Base-by-base conservation (phyloP, 768 basidiomycete species). In the Boletus rufocinnamomeus region DNA sequence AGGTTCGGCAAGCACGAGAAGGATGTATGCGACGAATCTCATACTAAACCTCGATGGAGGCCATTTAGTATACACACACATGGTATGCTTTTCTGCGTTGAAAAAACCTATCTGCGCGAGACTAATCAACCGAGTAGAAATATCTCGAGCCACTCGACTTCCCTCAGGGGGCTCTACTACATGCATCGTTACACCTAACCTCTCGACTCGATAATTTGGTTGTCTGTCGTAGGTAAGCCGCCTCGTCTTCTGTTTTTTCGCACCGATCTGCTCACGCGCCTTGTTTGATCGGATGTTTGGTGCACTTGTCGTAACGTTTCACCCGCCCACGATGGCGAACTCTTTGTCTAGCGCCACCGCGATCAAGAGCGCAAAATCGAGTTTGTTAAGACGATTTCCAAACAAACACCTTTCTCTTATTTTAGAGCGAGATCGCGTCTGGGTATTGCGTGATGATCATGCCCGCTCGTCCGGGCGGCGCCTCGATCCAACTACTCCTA, bases 391-490 rank as follows among this genome's bases (percentile, higher is more conserved):
- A 41, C 13, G 38, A 27, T 17, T 45, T 45, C 27, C 51, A 28
- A 13, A 30, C 44, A 16, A 7, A 25, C 23, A 2, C 14, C 23
- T 14, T 16, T 25, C 19, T 58, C 25, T 47, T 28, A 7, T n/a
- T 23, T 60, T 40, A 49, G 21, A 14, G 25, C 35, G 57, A 3
- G 23, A 13, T 27, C 17, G 34, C 46, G 34, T 40, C 27, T 16
- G 11, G 14, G 6, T 35, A 35, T 58, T 17, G 40, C n/a, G n/a
- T 11, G 40, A 41, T 19, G 3, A 53, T 53, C 50, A 14, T 37
- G 9, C 2, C 35, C 21, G n/a, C n/a, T 41, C 40, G 45, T 56
- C 43, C 41, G 61, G 61, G 57, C 38, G 57, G 46, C 45, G 13
- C 17, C 52, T 63, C 52, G 43, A 52, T 59, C 23, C 7, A 30